Base-by-base conservation (phyloP, 257 asterid species). In the Penstemon eatonii region DNA sequence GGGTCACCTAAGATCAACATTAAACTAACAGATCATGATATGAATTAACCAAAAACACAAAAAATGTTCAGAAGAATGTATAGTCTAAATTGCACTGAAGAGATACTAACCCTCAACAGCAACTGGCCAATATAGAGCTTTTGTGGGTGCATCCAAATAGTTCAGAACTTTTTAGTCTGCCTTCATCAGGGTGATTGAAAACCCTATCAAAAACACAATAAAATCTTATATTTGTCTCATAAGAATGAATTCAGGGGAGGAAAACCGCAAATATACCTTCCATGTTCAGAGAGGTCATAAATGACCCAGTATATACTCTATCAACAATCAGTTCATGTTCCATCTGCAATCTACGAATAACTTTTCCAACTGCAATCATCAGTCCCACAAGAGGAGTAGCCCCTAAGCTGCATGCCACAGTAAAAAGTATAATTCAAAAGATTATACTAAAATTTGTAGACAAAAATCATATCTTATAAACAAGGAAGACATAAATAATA, bases 321-420 rank as follows among this genome's bases (percentile, higher is more conserved):
- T 91, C 96, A 79, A 94, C 96, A 63, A 97, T 96, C 73, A 94
- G 77, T 68, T 96, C 99, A 82, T 91, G 91, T 74, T 94, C 96
- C 69, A 94, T 82, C 92, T 94, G 96, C 75, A 94, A 82, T 71
- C 75, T 73, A 45, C 97, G 97, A 65, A 86, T 90, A 64, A 89
- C 89, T 78, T 94, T 94, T 73, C 97, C 97, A 78, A 96, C 92
- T 10, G 86, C 96, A 61, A 94, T 91, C 99, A 94, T 90, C 85
- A 94, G 76, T 86, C 91, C 99, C 96, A 91, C 88, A 60, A 79
- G 79, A 70, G 97, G 96, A 61, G 96, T 94, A 70, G 88, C 91
- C 71, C 99, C 99, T 76, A 94, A 83, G 76, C 97, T 94, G 88
- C 76, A 81, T 53, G 57, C 60, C 41, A 75, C 56, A 46, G 62